A percentile compares a stretch with the other conserved stretches of the same genome.
phyloP scores from a whole-genome alignment of 2,329 filamentous ascomycete species.

The Aspergillus japonicus region DNA sequence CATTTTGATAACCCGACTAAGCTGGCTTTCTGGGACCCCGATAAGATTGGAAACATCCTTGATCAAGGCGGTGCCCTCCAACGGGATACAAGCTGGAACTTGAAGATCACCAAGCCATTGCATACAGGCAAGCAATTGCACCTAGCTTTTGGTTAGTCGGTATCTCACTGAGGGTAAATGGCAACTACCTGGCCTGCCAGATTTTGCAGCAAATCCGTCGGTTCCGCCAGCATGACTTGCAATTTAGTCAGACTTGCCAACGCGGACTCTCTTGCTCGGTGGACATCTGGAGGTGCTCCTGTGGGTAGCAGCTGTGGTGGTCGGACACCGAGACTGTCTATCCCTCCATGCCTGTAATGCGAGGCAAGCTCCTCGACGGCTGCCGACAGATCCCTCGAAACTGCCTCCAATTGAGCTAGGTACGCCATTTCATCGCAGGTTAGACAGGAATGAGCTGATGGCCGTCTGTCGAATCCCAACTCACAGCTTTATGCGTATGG shows the following conservation, averaged over 20 bases:
- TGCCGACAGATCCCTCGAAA: neutral
- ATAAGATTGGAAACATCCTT: conserved; percentile 46
- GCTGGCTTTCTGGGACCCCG: conserved; percentile 39
- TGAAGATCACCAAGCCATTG: conserved; percentile 49
- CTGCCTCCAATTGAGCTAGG: conserved; percentile 3
- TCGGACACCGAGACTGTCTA: neutral
- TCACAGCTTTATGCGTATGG: too few species aligned
- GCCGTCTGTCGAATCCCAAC: too few species aligned
- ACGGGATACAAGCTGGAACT: conserved; percentile 47
- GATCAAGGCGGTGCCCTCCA: conserved; percentile 33
- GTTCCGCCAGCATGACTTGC: conserved; percentile 4
- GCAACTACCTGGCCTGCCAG: conserved; percentile 15
- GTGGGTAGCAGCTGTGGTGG: neutral
- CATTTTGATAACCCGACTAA: conserved; percentile 39
- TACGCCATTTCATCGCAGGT: neutral
- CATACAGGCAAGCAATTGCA: conserved; percentile 40
- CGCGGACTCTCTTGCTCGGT: conserved; percentile 2
- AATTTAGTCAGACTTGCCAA: conserved; percentile 1
- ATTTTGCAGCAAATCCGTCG: conserved; percentile 25
- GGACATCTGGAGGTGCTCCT: conserved; percentile 4
- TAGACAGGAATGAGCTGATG: too few species aligned
- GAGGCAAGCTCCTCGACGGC: conserved; percentile 5
- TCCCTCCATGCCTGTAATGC: neutral
- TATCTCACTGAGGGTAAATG: too few species aligned
- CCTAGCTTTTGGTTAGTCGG: conserved; percentile 3